Evolutionary conservation across 106 monocot genomes (phyloP).

Genomic region (Ottelia alismoides): DNA sequence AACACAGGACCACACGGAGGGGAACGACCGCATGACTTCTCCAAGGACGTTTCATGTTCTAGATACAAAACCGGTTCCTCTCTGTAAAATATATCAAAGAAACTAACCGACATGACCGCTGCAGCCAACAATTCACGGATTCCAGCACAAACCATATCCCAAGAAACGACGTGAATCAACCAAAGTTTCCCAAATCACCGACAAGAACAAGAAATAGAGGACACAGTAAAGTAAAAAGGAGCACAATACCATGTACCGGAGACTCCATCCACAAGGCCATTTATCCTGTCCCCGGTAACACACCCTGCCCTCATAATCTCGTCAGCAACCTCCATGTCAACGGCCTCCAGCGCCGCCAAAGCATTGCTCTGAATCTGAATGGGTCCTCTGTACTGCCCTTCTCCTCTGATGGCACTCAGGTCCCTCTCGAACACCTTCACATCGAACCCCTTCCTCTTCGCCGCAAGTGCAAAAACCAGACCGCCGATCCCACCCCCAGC

Average conservation of each 20-base stretch:
- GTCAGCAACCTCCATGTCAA: slow-evolving; percentile 57
- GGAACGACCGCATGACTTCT: too few species aligned
- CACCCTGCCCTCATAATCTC: slow-evolving; percentile 64
- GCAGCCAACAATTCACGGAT: too few species aligned
- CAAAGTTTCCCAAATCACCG: too few species aligned
- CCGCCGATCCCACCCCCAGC: slow-evolving; percentile 82
- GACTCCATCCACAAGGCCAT: slow-evolving; percentile 74
- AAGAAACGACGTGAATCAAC: too few species aligned
- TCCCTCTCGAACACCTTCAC: slow-evolving; percentile 78
- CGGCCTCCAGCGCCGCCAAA: slow-evolving; percentile 60
- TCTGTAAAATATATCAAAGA: too few species aligned
- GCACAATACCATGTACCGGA: slow-evolving; percentile 73
- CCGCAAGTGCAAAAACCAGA: slow-evolving; percentile 58
- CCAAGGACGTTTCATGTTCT: too few species aligned
- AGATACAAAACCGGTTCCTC: too few species aligned
- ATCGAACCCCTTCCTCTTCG: slow-evolving; percentile 62
- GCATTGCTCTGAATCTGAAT: slow-evolving; percentile 90
- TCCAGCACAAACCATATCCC: too few species aligned
- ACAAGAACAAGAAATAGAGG: too few species aligned
- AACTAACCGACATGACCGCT: too few species aligned
- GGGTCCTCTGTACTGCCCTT: slow-evolving; percentile 78
- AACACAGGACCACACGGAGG: too few species aligned
- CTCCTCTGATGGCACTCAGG: slow-evolving; percentile 60
- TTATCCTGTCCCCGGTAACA: slow-evolving; percentile 71
- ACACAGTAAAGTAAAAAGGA: too few species aligned